Evolutionary conservation across 345 rosid genomes (phyloP).

Genomic region (Carallia brachiata): DNA sequence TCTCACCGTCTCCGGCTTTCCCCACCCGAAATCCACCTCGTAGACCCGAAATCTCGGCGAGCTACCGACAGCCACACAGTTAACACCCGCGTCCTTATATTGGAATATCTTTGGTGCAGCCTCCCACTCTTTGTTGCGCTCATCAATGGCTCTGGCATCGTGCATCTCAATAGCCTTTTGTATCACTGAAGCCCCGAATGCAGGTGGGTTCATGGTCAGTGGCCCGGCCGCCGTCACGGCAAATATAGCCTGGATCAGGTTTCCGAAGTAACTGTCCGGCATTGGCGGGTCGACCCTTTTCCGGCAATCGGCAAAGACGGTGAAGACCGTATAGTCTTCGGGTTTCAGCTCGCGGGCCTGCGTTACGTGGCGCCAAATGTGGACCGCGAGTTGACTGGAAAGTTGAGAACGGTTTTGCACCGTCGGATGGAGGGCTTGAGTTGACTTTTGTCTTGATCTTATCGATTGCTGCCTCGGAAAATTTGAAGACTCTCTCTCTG

Average conservation of each 20-base stretch:
- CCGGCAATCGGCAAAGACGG: slow-evolving; percentile 85
- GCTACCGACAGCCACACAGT: slow-evolving; percentile 89
- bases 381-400: slow-evolving; percentile 73
- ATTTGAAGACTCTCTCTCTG: slow-evolving; percentile 64
- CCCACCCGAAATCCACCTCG: slow-evolving; percentile 93
- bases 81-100: slow-evolving; percentile 83
- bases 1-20: slow-evolving; percentile 75
- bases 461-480: slow-evolving; percentile 64
- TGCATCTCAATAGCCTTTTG: slow-evolving; percentile 72
- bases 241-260: slow-evolving; percentile 89
- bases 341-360: slow-evolving; percentile 73
- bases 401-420: slow-evolving; percentile 75
- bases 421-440: slow-evolving; percentile 42
- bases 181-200: slow-evolving; percentile 62
- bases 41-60: slow-evolving; percentile 92
- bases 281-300: slow-evolving; percentile 76
- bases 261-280: slow-evolving; percentile 85
- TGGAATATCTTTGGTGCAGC: slow-evolving; percentile 70
- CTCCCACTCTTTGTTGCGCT: slow-evolving; percentile 81
- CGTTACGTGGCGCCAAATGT: slow-evolving; percentile 92
- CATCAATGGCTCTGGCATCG: slow-evolving; percentile 61
- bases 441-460: slow-evolving; percentile 70
- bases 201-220: slow-evolving; percentile 56
- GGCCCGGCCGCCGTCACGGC: slow-evolving; percentile 75
- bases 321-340: slow-evolving; percentile 73